Percentiles rank a stretch among this genome's conserved stretches.
Evolutionary conservation across 768 basidiomycete species (phyloP).

Genomic region (Agaricus sinodeliciosus): DNA sequence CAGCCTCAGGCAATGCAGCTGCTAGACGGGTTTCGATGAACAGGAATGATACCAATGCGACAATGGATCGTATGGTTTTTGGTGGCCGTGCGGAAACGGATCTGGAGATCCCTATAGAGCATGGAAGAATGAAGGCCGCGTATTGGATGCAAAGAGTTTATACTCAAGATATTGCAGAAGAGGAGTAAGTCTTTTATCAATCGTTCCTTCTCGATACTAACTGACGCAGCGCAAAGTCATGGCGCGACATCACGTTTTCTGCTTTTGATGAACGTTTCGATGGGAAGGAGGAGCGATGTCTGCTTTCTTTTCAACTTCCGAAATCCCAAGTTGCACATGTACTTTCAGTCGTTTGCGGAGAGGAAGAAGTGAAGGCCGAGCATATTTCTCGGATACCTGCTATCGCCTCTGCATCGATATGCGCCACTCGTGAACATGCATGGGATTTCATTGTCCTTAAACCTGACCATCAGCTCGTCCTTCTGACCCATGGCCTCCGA

Average conservation of each 20-base stretch:
- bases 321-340: constrained; percentile 36
- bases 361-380: constrained; percentile 33
- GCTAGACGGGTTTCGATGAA: constrained; percentile 38
- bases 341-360: constrained; percentile 39
- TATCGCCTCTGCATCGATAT: constrained; percentile 48
- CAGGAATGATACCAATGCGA: constrained; percentile 51
- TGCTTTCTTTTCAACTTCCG: constrained; percentile 53
- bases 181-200: constrained; percentile 38
- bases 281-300: constrained; percentile 41
- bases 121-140: constrained; percentile 61
- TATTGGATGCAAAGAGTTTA: constrained; percentile 68
- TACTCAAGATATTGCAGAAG: constrained; percentile 36
- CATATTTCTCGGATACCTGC: constrained; percentile 34
- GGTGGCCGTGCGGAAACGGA: constrained; percentile 45
- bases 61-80: constrained; percentile 64
- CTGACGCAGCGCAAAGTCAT: constrained; percentile 30
- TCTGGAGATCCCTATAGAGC: constrained; percentile 35
- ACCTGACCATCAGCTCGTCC: constrained; percentile 42
- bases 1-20: constrained; percentile 17
- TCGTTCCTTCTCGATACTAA: constrained; percentile 4
- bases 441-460: constrained; percentile 67
- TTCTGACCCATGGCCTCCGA: constrained; percentile 56
- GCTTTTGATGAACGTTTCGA: constrained; percentile 64
- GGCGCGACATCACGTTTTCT: constrained; percentile 45
- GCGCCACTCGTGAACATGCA: constrained; percentile 54